Percentiles rank a stretch among this genome's conserved stretches.
Conservation (phyloP, 352 stramenopile species). For the Phytophthora palmivora region DNA sequence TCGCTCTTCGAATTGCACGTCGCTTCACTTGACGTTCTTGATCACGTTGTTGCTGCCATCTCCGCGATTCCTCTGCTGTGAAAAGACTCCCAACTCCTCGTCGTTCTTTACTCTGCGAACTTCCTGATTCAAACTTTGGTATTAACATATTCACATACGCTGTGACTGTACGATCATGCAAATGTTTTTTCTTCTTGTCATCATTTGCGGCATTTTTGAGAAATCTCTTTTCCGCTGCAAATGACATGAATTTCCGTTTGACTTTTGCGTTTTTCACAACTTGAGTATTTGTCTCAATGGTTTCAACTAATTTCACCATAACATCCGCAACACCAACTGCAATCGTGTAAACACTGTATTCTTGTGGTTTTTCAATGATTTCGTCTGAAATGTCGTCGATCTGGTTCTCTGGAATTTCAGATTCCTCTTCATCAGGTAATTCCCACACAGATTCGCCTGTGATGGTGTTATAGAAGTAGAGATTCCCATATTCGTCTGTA, state of each 20-base stretch:
- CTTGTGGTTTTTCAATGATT: constrained; percentile 5
- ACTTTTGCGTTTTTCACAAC: constrained; percentile 33
- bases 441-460: constrained; percentile 79
- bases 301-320: constrained; percentile 48
- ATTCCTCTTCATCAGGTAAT: constrained; percentile 49
- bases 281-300: constrained; percentile 39
- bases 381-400: background rate
- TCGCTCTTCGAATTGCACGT: constrained; percentile 38
- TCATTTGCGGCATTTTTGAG: constrained; percentile 52
- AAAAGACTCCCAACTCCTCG: constrained; percentile 56
- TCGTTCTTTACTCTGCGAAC: constrained; percentile 15
- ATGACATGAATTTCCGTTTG: constrained; percentile 50
- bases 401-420: constrained; percentile 17
- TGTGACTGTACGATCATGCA: constrained; percentile 36
- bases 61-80: constrained; percentile 48
- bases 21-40: constrained; percentile 52
- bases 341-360: constrained; percentile 44
- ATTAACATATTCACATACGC: constrained; percentile 58
- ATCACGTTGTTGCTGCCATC: constrained; percentile 59
- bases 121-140: constrained; percentile 15
- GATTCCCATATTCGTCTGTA: constrained; percentile 66
- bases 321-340: constrained; percentile 58
- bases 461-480: constrained; percentile 80
- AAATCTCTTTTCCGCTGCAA: constrained; percentile 54
- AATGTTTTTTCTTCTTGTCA: constrained; percentile 50